Percentiles rank a stretch among this genome's conserved stretches.
phyloP scores from a whole-genome alignment of 345 rosid species.

The Schrenkiella parvula region DNA sequence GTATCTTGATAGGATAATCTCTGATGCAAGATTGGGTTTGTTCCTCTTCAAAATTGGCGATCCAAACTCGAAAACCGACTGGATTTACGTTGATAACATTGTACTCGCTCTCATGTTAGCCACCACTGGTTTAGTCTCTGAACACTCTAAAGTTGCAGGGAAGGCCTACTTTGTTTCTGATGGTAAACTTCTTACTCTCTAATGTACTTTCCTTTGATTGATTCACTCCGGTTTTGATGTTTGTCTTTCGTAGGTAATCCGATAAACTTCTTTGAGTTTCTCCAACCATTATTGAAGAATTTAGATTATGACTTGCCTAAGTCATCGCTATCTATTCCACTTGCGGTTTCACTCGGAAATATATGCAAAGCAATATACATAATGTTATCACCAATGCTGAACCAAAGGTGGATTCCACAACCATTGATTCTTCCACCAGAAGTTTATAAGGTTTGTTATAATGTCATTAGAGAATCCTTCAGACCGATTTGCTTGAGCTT shows the following conservation, averaged over 20 bases:
- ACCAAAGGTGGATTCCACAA: constrained; percentile 22
- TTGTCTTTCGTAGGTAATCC: constrained; percentile 3
- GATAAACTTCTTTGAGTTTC: constrained; percentile 20
- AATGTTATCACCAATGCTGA: constrained; percentile 2
- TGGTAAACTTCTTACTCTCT: neutral
- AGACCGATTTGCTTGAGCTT: neutral
- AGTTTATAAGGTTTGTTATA: constrained; percentile 18
- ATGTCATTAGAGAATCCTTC: too few relatives aligned
- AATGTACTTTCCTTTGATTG: neutral
- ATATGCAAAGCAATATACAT: constrained; percentile 4
- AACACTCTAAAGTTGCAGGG: neutral
- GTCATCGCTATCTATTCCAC: constrained; percentile 8
- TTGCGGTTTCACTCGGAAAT: constrained; percentile 2
- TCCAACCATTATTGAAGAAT: constrained; percentile 12
- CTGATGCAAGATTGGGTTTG: constrained; percentile 22
- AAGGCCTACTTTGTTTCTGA: constrained; percentile 28
- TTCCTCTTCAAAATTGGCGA: constrained; percentile 19
- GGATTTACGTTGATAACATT: constrained; percentile 19
- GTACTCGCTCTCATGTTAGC: constrained; percentile 17
- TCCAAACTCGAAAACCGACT: constrained; percentile 21
- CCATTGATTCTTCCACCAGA: constrained; percentile 30
- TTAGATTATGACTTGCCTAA: constrained; percentile 26
- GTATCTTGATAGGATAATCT: constrained; percentile 20
- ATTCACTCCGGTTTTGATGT: neutral
- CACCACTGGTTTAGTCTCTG: neutral